A percentile compares a stretch with the other conserved stretches of the same genome.
phyloP scores from a whole-genome alignment of 805 yeast genomes.

The Suhomyces vadensis region DNA sequence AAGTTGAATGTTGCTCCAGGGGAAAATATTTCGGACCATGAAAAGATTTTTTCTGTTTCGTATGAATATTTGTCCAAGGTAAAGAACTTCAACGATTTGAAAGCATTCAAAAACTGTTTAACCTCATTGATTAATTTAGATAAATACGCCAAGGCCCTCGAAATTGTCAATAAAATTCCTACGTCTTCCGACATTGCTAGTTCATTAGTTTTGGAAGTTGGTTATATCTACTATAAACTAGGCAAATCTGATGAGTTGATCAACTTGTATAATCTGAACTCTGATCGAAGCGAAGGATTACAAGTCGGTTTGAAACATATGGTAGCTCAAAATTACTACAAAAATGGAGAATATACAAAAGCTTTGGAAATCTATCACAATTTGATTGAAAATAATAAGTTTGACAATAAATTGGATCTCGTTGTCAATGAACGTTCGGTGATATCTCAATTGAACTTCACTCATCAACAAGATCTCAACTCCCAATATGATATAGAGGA shows the following conservation, averaged over 20 bases:
- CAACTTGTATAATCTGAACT: conserved; percentile 18
- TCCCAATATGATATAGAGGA: conserved; percentile 4
- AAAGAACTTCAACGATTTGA: conserved; percentile 35
- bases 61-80: conserved; percentile 42
- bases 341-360: conserved; percentile 41
- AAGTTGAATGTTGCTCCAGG: conserved; percentile 33
- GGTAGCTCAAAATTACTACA: conserved; percentile 55
- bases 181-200: conserved; percentile 24
- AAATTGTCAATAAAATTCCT: conserved; percentile 41
- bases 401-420: conserved; percentile 52
- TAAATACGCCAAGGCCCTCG: conserved; percentile 49
- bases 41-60: conserved; percentile 38
- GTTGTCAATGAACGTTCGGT: conserved; percentile 68
- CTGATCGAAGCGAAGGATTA: conserved; percentile 18
- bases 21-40: conserved; percentile 33
- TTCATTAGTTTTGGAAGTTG: conserved; percentile 48
- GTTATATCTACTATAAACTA: conserved; percentile 60
- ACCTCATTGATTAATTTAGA: conserved; percentile 64
- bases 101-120: conserved; percentile 45
- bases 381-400: conserved; percentile 35
- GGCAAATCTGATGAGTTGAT: conserved; percentile 41
- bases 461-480: conserved; percentile 4
- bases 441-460: conserved; percentile 48
- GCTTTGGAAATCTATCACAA: conserved; percentile 50
- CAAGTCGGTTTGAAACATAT: conserved; percentile 46